Evolutionary conservation across 768 basidiomycete genomes (phyloP).

Genomic region (Hortiboletus campestris): DNA sequence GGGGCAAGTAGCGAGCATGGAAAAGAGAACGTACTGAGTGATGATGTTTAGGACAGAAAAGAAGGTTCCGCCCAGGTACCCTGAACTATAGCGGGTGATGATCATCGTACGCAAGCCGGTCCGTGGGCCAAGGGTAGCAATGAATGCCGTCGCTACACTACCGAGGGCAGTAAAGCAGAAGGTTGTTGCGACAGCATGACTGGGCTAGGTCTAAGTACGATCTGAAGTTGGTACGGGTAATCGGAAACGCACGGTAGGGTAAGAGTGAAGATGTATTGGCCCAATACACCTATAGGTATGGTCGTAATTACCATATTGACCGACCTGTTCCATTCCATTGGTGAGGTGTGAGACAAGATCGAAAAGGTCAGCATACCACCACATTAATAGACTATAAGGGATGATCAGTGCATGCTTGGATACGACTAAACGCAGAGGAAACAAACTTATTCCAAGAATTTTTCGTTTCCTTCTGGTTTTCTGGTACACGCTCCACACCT

Average conservation of each 20-base stretch:
- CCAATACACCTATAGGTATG: slow-evolving; percentile 51
- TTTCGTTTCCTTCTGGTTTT: slow-evolving; percentile 44
- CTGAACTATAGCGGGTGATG: slow-evolving; percentile 47
- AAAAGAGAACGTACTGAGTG: slow-evolving; percentile 36
- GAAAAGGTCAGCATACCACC: slow-evolving; percentile 34
- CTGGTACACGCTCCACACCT: slow-evolving; percentile 54
- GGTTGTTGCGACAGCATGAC: slow-evolving; percentile 44
- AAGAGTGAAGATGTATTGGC: slow-evolving; percentile 46
- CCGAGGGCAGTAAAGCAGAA: slow-evolving; percentile 47
- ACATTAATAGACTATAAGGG: slow-evolving; percentile 40
- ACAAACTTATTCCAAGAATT: slow-evolving; percentile 46
- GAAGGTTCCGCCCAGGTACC: slow-evolving; percentile 47
- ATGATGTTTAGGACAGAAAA: slow-evolving; percentile 55
- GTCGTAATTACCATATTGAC: slow-evolving; percentile 48
- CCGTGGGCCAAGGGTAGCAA: slow-evolving; percentile 51
- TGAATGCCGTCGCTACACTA: slow-evolving; percentile 42
- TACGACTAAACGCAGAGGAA: not conserved
- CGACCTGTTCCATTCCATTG: slow-evolving; percentile 32
- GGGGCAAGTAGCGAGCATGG: not conserved
- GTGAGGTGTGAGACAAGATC: not conserved
- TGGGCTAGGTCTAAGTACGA: slow-evolving; percentile 14
- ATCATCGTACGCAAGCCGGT: slow-evolving; percentile 58
- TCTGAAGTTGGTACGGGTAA: not conserved
- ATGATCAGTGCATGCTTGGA: not conserved
- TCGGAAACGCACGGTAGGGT: slow-evolving; percentile 40